phyloP scores from a whole-genome alignment of 352 stramenopile species.

The Phytophthora crassamura region DNA sequence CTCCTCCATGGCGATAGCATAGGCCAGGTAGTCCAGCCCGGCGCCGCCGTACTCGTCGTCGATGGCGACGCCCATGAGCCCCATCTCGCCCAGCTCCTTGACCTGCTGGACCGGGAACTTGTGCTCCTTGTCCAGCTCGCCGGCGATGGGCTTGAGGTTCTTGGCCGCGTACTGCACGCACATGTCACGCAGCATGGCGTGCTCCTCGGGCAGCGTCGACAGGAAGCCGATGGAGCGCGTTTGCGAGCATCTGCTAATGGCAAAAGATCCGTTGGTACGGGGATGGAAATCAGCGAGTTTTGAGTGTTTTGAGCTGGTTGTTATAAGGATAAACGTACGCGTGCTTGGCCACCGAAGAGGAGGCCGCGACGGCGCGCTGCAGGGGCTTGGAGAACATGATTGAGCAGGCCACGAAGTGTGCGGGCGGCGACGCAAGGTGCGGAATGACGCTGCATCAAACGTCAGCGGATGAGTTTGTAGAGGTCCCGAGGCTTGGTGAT shows the following conservation, averaged over 20 bases:
- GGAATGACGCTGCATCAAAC: slow-evolving; percentile 29
- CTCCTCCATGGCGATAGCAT: slow-evolving; percentile 98
- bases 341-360: slow-evolving; percentile 35
- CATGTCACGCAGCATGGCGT: slow-evolving; percentile 97
- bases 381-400: slow-evolving; percentile 53
- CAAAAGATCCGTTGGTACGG: slow-evolving; percentile 18
- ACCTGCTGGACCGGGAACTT: slow-evolving; percentile 84
- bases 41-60: slow-evolving; percentile 89
- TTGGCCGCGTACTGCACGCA: slow-evolving; percentile 96
- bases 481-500: slow-evolving; percentile 9
- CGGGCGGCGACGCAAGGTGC: slow-evolving; percentile 6
- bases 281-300: background rate
- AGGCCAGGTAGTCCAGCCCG: slow-evolving; percentile 96
- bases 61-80: slow-evolving; percentile 96
- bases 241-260: slow-evolving; percentile 28
- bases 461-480: slow-evolving; percentile 17
- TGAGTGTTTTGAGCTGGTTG: background rate
- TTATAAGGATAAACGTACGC: slow-evolving; percentile 17
- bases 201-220: slow-evolving; percentile 92
- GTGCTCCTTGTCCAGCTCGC: slow-evolving; percentile 91
- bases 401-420: slow-evolving; percentile 1
- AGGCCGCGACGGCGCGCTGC: slow-evolving; percentile 33
- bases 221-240: slow-evolving; percentile 65
- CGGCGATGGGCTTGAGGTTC: slow-evolving; percentile 92
- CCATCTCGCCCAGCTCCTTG: slow-evolving; percentile 92